Conservation (phyloP, 495 filamentous ascomycete genomes). For the Lasiosphaeria miniovina region DNA sequence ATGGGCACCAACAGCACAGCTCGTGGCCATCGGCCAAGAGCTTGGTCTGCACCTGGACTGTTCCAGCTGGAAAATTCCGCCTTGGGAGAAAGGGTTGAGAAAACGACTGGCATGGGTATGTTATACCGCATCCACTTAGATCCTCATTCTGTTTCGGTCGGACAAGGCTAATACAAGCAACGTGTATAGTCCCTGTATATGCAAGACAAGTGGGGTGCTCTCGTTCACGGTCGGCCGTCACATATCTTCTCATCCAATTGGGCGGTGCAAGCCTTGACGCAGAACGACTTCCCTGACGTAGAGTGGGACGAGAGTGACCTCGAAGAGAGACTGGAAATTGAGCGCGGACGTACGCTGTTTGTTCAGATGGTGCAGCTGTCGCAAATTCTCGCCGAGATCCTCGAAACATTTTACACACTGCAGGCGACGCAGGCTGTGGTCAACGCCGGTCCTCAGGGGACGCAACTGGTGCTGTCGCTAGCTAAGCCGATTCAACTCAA, state of each 20-base stretch:
- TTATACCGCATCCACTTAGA: background rate
- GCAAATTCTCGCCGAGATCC: conserved; percentile 71
- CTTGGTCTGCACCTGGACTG: conserved; percentile 86
- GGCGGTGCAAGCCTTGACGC: conserved; percentile 68
- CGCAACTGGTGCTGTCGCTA: conserved; percentile 63
- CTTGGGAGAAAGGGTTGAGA: conserved; percentile 79
- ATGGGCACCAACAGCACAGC: conserved; percentile 80
- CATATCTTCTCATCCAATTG: conserved; percentile 80
- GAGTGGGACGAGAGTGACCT: conserved; percentile 52
- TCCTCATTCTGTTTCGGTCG: too few relatives aligned
- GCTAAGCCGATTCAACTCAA: conserved; percentile 83
- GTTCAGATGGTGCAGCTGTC: conserved; percentile 72
- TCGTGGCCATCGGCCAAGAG: conserved; percentile 76
- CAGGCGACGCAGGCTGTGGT: conserved; percentile 53
- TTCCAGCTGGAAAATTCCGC: conserved; percentile 80
- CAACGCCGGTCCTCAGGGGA: conserved; percentile 51
- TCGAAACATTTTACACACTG: conserved; percentile 76
- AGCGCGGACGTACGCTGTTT: conserved; percentile 67
- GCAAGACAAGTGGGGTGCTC: conserved; percentile 89
- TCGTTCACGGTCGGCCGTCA: conserved; percentile 82
- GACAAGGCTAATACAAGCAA: background rate
- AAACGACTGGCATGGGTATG: conserved; percentile 78
- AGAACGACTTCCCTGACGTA: conserved; percentile 70
- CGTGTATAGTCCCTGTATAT: conserved; percentile 60
- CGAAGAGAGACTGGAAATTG: conserved; percentile 61